phyloP scores from a whole-genome alignment of 352 stramenopile species.

The Globisporangium parvum region DNA sequence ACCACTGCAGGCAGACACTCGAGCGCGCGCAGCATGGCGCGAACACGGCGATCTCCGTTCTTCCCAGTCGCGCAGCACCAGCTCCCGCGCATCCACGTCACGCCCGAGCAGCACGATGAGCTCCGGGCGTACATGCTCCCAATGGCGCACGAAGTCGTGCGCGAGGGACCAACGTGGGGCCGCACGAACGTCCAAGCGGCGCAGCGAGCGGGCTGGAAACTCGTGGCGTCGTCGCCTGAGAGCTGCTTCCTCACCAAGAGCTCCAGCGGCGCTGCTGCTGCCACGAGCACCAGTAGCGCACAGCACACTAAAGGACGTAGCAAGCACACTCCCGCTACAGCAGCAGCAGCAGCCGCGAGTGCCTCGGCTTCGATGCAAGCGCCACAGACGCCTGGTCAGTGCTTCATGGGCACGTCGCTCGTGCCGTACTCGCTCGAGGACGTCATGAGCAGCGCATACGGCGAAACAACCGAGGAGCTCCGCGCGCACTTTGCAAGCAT shows the following conservation, averaged over 20 bases:
- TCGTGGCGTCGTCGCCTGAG: slow-evolving; percentile 33
- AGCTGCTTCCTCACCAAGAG: slow-evolving; percentile 57
- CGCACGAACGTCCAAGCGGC: slow-evolving; percentile 47
- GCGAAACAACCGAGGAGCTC: slow-evolving; percentile 49
- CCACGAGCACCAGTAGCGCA: background rate
- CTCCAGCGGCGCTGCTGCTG: background rate
- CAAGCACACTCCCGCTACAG: background rate
- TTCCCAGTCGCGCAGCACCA: slow-evolving; percentile 53
- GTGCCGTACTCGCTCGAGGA: slow-evolving; percentile 60
- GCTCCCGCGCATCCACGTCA: slow-evolving; percentile 42
- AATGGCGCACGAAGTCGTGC: slow-evolving; percentile 37
- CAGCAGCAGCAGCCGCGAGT: background rate
- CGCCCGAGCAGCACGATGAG: slow-evolving; percentile 50
- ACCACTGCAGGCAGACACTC: background rate
- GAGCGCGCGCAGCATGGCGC: background rate
- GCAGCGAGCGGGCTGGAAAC: slow-evolving; percentile 45
- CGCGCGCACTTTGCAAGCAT: slow-evolving; percentile 29
- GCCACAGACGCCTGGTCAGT: slow-evolving; percentile 20
- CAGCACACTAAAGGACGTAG: background rate
- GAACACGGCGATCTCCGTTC: background rate
- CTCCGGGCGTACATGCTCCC: slow-evolving; percentile 53
- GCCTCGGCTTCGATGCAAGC: background rate
- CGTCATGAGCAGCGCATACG: slow-evolving; percentile 54
- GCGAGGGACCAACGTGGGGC: slow-evolving; percentile 58
- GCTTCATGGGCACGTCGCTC: slow-evolving; percentile 58